These are phyloP conservation scores for Alternaria burnsii DNA, from an alignment of 2,329 filamentous ascomycete species.

Conservation along the genomic window DNA sequence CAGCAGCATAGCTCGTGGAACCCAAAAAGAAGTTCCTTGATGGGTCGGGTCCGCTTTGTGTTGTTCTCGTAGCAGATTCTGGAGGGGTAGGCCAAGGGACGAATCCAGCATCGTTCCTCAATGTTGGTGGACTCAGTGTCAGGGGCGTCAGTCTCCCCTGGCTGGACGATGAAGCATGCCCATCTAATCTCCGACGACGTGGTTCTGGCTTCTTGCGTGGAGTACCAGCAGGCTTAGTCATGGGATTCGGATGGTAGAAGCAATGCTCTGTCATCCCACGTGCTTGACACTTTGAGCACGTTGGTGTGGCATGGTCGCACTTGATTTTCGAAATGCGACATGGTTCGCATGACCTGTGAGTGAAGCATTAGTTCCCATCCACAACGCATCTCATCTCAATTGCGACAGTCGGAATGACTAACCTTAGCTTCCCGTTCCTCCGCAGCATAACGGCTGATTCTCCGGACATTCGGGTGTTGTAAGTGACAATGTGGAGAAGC, in stretches of 20 bases:
- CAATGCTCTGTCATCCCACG: constrained; percentile 48
- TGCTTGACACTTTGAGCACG: constrained; percentile 45
- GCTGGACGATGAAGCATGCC: constrained; percentile 24
- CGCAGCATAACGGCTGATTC: constrained; percentile 37
- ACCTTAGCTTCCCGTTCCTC: constrained; percentile 50
- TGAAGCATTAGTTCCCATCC: constrained; percentile 23
- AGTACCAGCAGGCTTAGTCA: constrained; percentile 48
- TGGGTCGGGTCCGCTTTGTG: constrained; percentile 32
- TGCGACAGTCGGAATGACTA: constrained; percentile 15
- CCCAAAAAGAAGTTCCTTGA: constrained; percentile 44
- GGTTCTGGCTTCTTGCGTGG: constrained; percentile 47
- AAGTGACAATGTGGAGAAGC: neutral
- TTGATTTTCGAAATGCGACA: constrained; percentile 49
- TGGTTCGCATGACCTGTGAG: constrained; percentile 45
- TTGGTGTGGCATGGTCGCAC: constrained; percentile 47
- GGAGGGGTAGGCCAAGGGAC: constrained; percentile 43
- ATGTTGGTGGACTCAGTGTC: constrained; percentile 38
- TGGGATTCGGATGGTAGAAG: constrained; percentile 49
- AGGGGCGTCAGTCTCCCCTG: constrained; percentile 34
- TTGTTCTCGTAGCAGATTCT: constrained; percentile 33
- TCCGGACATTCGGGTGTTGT: constrained; percentile 1
- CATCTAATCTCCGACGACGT: constrained; percentile 36
- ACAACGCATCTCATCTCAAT: neutral
- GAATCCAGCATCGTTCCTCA: constrained; percentile 37
- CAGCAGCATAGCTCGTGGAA: constrained; percentile 49